phyloP scores from a whole-genome alignment of 2,329 filamentous ascomycete genomes.

The Apiospora marii region DNA sequence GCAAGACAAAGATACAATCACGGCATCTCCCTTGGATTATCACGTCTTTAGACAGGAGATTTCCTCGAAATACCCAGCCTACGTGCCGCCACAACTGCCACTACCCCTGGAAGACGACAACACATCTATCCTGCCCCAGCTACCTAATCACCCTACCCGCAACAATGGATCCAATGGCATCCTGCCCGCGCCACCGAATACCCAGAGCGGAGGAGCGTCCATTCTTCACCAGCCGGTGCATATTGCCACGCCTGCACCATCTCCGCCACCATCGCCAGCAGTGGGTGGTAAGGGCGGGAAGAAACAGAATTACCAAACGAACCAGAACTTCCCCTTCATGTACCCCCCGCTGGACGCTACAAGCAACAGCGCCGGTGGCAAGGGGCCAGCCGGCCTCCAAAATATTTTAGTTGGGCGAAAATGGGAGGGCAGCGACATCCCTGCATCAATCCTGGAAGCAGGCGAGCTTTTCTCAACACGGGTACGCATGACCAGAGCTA shows the following conservation, averaged over 20 bases:
- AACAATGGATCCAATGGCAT: slow-evolving; percentile 68
- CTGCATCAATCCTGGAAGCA: slow-evolving; percentile 92
- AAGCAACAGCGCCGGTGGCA: slow-evolving; percentile 90
- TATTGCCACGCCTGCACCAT: slow-evolving; percentile 97
- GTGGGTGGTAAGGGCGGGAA: slow-evolving; percentile 92
- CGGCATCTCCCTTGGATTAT: slow-evolving; percentile 93
- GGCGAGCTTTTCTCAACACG: slow-evolving; percentile 89
- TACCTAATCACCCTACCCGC: slow-evolving; percentile 76
- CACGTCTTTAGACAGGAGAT: slow-evolving; percentile 97
- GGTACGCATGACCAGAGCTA: slow-evolving; percentile 89
- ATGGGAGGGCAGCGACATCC: slow-evolving; percentile 95
- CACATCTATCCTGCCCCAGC: slow-evolving; percentile 85
- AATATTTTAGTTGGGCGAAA: slow-evolving; percentile 80
- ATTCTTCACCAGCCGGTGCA: slow-evolving; percentile 97
- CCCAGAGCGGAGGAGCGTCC: slow-evolving; percentile 69
- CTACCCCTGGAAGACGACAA: slow-evolving; percentile 90
- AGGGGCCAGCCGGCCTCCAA: slow-evolving; percentile 82
- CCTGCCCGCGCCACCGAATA: slow-evolving; percentile 61
- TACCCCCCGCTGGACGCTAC: slow-evolving; percentile 91
- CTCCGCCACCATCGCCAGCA: slow-evolving; percentile 87
- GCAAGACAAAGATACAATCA: slow-evolving; percentile 80
- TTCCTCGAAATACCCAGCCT: slow-evolving; percentile 96
- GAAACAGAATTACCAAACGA: slow-evolving; percentile 99
- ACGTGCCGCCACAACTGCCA: slow-evolving; percentile 84
- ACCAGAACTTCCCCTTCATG: slow-evolving; percentile 97